A percentile compares a stretch with the other conserved stretches of the same genome.
Conservation (phyloP, 176 grass and related monocot genomes). For the Cocos nucifera region DNA sequence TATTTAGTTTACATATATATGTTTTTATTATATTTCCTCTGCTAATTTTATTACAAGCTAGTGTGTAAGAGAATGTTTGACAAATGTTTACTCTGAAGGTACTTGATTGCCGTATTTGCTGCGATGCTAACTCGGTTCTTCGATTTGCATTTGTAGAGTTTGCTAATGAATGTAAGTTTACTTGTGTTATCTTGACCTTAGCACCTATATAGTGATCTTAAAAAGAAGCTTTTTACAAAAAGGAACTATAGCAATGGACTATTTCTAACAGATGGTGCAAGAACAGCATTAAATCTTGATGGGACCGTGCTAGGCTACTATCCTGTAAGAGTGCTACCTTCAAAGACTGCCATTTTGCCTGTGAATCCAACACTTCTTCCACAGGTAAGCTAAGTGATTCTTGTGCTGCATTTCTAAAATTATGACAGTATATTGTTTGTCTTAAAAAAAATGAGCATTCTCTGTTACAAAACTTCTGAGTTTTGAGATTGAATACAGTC, state of each 20-base stretch:
- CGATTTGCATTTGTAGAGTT: conserved; percentile 44
- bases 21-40: too few relatives aligned
- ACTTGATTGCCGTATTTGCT: conserved; percentile 43
- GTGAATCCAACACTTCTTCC: conserved; percentile 47
- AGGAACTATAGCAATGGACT: background rate
- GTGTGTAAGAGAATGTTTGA: too few relatives aligned
- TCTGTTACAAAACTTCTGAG: background rate
- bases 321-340: conserved; percentile 27
- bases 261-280: conserved; percentile 23
- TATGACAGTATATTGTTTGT: background rate
- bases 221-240: background rate
- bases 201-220: background rate
- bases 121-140: conserved; percentile 20
- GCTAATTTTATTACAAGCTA: too few relatives aligned
- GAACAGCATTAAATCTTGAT: conserved; percentile 16
- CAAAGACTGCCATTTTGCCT: conserved; percentile 41
- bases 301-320: conserved; percentile 17
- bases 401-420: background rate
- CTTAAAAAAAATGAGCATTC: background rate
- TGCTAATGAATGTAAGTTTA: conserved; percentile 2
- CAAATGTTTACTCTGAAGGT: conserved; percentile 19
- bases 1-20: too few relatives aligned
- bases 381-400: conserved; percentile 12
- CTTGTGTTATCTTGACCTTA: background rate
- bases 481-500: conserved; percentile 17